phyloP scores from a whole-genome alignment of 768 basidiomycete genomes.

The Mycena galericulata region DNA sequence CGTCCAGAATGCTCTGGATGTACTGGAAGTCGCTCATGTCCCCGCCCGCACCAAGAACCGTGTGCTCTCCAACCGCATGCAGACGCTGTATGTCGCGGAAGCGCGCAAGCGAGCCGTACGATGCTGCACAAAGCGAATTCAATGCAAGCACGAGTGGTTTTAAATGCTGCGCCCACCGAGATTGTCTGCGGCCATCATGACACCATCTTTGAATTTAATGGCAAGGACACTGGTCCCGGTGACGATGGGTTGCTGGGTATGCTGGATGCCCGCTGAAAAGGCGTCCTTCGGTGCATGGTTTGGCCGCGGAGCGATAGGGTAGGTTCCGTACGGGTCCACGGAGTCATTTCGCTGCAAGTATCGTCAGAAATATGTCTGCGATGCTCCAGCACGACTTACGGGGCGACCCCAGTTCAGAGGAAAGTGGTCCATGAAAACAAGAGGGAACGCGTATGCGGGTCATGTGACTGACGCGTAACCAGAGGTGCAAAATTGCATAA shows the following conservation, averaged over 20 bases:
- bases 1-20: slow-evolving; percentile 84
- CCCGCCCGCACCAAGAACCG: slow-evolving; percentile 91
- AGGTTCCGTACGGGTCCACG: slow-evolving; percentile 81
- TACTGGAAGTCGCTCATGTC: slow-evolving; percentile 99
- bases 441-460: slow-evolving; percentile 28
- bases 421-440: slow-evolving; percentile 78
- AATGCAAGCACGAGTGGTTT: background rate
- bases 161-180: slow-evolving; percentile 69
- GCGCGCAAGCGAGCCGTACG: slow-evolving; percentile 96
- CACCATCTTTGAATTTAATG: slow-evolving; percentile 94
- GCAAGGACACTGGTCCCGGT: slow-evolving; percentile 98
- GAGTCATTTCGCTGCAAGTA: slow-evolving; percentile 74
- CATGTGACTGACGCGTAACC: slow-evolving; percentile 18
- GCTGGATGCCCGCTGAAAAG: slow-evolving; percentile 77
- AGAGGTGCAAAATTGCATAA: too few relatives aligned
- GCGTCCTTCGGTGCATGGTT: slow-evolving; percentile 62
- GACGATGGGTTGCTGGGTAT: slow-evolving; percentile 95
- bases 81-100: slow-evolving; percentile 96
- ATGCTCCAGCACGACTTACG: slow-evolving; percentile 51
- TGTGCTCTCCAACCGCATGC: slow-evolving; percentile 84
- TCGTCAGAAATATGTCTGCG: background rate
- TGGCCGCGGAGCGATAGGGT: slow-evolving; percentile 76
- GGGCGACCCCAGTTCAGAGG: slow-evolving; percentile 88
- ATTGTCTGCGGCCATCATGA: slow-evolving; percentile 99
- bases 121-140: slow-evolving; percentile 66